These are phyloP conservation scores for Tagetes erecta DNA, from an alignment of 129 eudicot species.

Conservation along the genomic window DNA sequence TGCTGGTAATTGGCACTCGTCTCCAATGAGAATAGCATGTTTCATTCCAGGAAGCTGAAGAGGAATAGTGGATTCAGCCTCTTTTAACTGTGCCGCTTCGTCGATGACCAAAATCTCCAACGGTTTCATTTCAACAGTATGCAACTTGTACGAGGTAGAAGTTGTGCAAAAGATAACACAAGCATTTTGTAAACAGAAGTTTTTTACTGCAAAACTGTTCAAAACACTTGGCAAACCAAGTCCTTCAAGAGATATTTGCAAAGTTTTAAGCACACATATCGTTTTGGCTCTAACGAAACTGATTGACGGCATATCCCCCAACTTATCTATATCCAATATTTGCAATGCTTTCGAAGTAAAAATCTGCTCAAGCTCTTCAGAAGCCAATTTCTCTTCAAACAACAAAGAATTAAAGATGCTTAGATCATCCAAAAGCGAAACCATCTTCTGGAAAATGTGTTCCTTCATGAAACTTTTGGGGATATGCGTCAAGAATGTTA, in stretches of 20 bases:
- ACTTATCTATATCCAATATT: conserved; percentile 11
- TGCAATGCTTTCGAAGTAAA: conserved; percentile 21
- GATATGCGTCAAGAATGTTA: conserved; percentile 51
- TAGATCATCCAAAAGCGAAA: conserved; percentile 27
- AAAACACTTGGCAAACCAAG: conserved; percentile 41
- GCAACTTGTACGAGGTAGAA: conserved; percentile 56
- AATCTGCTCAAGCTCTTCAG: conserved; percentile 40
- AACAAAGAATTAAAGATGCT: conserved; percentile 37
- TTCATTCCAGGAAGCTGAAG: conserved; percentile 45
- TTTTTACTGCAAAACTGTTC: conserved; percentile 24
- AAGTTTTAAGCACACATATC: conserved; percentile 35
- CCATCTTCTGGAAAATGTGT: conserved; percentile 30
- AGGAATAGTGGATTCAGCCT: conserved; percentile 50
- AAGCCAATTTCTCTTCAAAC: conserved; percentile 40
- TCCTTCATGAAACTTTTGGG: conserved; percentile 46
- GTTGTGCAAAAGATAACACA: conserved; percentile 59
- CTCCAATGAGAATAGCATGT: conserved; percentile 55
- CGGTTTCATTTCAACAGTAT: conserved; percentile 33
- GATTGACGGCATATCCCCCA: conserved; percentile 18
- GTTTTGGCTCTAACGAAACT: conserved; percentile 27
- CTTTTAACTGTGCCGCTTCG: conserved; percentile 58
- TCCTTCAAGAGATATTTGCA: conserved; percentile 38
- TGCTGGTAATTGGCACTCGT: conserved; percentile 56
- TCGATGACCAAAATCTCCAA: conserved; percentile 42
- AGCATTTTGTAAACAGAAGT: conserved; percentile 56